Evolutionary conservation across 2,329 filamentous ascomycete species (phyloP), one percentile per base, ranked within the genome.

Genomic region (Colletotrichum tanaceti): DNA sequence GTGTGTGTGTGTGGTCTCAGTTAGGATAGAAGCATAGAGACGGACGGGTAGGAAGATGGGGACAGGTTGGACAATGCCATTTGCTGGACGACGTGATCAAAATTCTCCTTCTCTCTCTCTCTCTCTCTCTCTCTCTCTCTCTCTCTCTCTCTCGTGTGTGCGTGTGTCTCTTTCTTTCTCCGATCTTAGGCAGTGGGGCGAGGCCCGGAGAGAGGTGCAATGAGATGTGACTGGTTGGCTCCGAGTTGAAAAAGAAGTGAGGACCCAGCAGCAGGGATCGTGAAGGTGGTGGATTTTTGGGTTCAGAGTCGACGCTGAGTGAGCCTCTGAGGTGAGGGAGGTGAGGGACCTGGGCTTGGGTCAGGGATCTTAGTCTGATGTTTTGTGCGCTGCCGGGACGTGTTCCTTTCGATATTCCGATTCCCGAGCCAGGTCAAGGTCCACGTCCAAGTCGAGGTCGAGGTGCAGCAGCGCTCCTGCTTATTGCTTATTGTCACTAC

Each of bases 201-300:
- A 38, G 32, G n/a, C 32, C 32, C n/a, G 50, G 32, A n/a, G n/a
- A 39, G n/a, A 16, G n/a, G 16, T 35, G n/a, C 32, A n/a, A 39
- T 24, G n/a, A 39, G 7, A 53, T 9, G n/a, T 38, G 38, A 18
- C 49, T n/a, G 22, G 39, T 28, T 5, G 22, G 1, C 43, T 6
- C 14, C 22, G 44, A 16, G 57, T 39, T 4, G 20, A 28, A 49
- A 62, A 32, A 62, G n/a, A 53, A 28, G 39, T 46, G 57, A 46
- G 53, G 20, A n/a, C 41, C 20, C n/a, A 13, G 39, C 32, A 39
- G 32, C 60, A 68, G 65, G 52, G 65, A 39, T 68, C 46, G 38
- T 58, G 60, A 47, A 35, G 64, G 65, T 65, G 58, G 32, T 58
- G 53, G 62, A 24, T 64, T 55, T 35, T 44, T 58, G 52, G 58